Base-by-base conservation (phyloP, 2,329 filamentous ascomycete genomes). In the Ophiostoma sp. region DNA sequence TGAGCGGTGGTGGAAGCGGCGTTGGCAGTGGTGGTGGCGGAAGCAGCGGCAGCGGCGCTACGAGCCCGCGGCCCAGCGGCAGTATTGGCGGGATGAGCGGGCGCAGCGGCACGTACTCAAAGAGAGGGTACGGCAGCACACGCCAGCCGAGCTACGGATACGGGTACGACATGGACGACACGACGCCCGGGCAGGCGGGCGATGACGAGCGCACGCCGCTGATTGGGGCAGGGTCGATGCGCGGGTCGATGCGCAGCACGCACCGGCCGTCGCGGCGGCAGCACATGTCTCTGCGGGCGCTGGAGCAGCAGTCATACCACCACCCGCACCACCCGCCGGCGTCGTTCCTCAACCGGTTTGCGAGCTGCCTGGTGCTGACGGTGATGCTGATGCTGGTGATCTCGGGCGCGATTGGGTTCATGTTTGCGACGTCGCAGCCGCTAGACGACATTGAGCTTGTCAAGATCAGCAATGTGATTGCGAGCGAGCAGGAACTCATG, bases 401-500 rank as follows among this genome's bases (percentile, higher is more conserved):
- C 67, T 89, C 93, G n/a, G 92, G 92, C 60, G 90, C 92, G 11
- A 89, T 95, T 52, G 92, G 90, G 31, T 95, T 98, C 78, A 89
- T 97, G 79, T 90, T 97, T 79, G 92, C 93, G 65, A 94, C 94
- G 27, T 96, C 94, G 39, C 93, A 96, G 76, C 92, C 94, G 7
- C 85, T 99, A 67, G 86, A 87, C 35, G 88, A 91, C 73, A 91
- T 98, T 71, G 84, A 90, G 73, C 87, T 98, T 64, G 83, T 90
- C 70, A 89, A 90, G 73, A 93, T 99, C 74, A 88, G 90, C 75
- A 96, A 97, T 74, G 93, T 99, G 33, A 86, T 98, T 67, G 94
- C 94, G 2, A 97, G 92, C 75, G 92, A 97, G 78, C 92, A 97
- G 78, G 94, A 98, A 78, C 85, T 99, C 60, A 97, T 99, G 87